phyloP scores from a whole-genome alignment of 176 grass and related monocot genomes.

The Oryza longistaminata region DNA sequence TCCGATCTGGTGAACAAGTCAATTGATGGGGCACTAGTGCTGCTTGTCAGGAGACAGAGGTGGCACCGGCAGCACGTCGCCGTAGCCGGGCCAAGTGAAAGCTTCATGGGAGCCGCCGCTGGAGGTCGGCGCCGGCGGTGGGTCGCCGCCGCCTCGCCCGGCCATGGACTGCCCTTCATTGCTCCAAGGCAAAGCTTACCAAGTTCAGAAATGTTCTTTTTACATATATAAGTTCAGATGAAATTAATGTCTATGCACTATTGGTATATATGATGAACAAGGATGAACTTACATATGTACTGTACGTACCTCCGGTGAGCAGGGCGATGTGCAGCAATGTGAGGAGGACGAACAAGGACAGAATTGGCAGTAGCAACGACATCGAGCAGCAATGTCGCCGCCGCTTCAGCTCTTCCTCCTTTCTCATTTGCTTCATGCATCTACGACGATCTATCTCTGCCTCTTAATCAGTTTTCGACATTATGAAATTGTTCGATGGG shows the following conservation, averaged over 20 bases:
- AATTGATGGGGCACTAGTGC: neutral
- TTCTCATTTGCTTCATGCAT: too few species aligned
- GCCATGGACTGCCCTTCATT: neutral
- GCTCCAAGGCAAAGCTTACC: neutral
- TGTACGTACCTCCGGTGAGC: slow-evolving; percentile 20
- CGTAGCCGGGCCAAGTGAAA: neutral
- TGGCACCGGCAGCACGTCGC: neutral
- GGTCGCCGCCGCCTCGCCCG: neutral
- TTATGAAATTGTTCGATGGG: neutral
- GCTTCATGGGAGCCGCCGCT: neutral
- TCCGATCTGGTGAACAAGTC: too few species aligned
- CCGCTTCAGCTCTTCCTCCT: neutral
- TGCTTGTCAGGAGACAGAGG: neutral
- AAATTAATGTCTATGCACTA: neutral
- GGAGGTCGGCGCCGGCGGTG: neutral
- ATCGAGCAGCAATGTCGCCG: neutral
- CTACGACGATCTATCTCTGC: too few species aligned
- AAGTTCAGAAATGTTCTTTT: neutral
- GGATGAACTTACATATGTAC: neutral
- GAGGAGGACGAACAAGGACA: neutral
- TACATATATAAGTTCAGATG: too few species aligned
- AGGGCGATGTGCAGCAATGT: neutral
- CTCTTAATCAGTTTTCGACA: too few species aligned
- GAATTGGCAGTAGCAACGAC: neutral
- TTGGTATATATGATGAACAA: too few species aligned